phyloP scores from a whole-genome alignment of 2,329 filamentous ascomycete genomes.

The Tympanopsis confertula region DNA sequence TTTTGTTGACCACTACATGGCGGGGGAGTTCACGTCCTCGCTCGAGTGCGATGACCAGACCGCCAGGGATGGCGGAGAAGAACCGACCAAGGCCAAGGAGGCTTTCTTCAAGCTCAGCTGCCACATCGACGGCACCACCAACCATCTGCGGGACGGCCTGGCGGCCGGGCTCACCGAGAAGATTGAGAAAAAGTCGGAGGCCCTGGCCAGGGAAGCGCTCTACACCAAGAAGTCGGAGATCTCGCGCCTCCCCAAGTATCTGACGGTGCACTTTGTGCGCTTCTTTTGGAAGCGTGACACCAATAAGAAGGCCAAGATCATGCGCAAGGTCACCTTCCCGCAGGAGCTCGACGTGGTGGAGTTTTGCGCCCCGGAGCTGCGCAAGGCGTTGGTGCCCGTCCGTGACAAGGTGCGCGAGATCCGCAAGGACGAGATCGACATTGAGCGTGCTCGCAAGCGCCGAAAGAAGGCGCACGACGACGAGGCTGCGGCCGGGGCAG shows the following conservation, averaged over 20 bases:
- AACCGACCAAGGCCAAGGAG: constrained; percentile 56
- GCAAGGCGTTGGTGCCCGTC: constrained; percentile 72
- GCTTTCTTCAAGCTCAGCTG: constrained; percentile 88
- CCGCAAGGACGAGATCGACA: constrained; percentile 86
- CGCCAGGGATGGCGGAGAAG: constrained; percentile 64
- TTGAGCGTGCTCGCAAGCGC: constrained; percentile 81
- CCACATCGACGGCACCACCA: constrained; percentile 78
- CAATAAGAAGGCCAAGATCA: constrained; percentile 98
- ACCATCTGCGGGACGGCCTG: constrained; percentile 84
- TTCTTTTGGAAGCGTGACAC: constrained; percentile 97
- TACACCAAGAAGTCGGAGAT: constrained; percentile 93
- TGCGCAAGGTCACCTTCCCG: constrained; percentile 96
- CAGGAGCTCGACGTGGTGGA: constrained; percentile 86
- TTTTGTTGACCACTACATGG: constrained; percentile 85
- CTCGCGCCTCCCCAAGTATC: constrained; percentile 80
- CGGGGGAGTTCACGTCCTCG: constrained; percentile 65
- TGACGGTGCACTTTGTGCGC: constrained; percentile 92
- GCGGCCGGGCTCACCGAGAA: constrained; percentile 71
- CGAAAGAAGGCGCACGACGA: constrained; percentile 58
- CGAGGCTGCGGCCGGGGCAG: constrained; percentile 13
- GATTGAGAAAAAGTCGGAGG: constrained; percentile 77
- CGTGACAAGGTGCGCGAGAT: constrained; percentile 92
- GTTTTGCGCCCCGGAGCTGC: constrained; percentile 86
- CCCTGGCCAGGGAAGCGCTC: constrained; percentile 63
- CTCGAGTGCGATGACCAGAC: constrained; percentile 75